phyloP scores from a whole-genome alignment of 306 rosid species.

The Coriaria nepalensis region DNA sequence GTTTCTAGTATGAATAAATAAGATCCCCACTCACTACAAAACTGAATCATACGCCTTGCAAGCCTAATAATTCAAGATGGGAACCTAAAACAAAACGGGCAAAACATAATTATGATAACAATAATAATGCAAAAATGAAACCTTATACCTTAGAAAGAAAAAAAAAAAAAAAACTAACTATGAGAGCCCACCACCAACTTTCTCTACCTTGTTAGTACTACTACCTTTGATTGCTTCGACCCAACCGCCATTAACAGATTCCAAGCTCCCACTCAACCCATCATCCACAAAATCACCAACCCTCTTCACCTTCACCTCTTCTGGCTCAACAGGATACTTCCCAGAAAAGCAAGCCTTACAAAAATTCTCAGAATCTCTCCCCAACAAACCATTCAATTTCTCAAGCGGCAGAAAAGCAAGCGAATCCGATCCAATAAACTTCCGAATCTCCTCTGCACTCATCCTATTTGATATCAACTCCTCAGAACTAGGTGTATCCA shows the following conservation, averaged over 20 bases:
- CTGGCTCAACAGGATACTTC: slow-evolving; percentile 85
- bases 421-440: slow-evolving; percentile 79
- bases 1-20: too few species aligned
- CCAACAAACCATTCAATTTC: slow-evolving; percentile 47
- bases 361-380: slow-evolving; percentile 34
- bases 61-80: too few species aligned
- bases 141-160: too few species aligned
- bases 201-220: slow-evolving; percentile 9
- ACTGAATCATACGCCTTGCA: too few species aligned
- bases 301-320: slow-evolving; percentile 68
- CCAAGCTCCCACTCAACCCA: slow-evolving; percentile 77
- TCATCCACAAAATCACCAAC: slow-evolving; percentile 86
- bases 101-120: too few species aligned
- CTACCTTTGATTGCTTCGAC: slow-evolving; percentile 39
- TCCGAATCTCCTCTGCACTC: slow-evolving; percentile 69
- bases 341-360: slow-evolving; percentile 96
- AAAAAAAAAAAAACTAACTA: neutral
- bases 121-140: too few species aligned
- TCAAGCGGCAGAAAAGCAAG: slow-evolving; percentile 74
- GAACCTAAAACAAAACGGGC: too few species aligned
- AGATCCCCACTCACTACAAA: too few species aligned
- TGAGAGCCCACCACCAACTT: slow-evolving; percentile 19
- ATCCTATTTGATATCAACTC: slow-evolving; percentile 88
- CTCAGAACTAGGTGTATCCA: slow-evolving; percentile 89
- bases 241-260: slow-evolving; percentile 77